phyloP scores from a whole-genome alignment of 2,329 filamentous ascomycete species.

The Ceratocystis albifundus region DNA sequence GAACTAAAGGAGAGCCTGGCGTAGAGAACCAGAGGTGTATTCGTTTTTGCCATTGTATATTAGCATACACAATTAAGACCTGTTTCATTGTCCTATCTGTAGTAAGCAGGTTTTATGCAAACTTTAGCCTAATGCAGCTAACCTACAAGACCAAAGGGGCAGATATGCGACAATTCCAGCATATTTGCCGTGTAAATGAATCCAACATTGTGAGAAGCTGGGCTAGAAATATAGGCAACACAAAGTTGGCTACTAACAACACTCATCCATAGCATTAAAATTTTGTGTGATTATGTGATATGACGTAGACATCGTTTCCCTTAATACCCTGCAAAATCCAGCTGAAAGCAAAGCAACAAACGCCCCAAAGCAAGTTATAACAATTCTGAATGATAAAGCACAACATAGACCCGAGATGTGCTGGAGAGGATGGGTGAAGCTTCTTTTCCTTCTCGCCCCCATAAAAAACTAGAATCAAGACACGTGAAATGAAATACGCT shows the following conservation, averaged over 20 bases:
- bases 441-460: too few species aligned
- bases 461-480: slow-evolving; percentile 2
- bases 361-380: slow-evolving; percentile 11
- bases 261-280: not conserved
- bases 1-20: slow-evolving; percentile 46
- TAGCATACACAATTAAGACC: not conserved
- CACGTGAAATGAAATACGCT: not conserved
- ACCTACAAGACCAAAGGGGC: too few species aligned
- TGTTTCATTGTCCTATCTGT: not conserved
- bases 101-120: not conserved
- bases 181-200: too few species aligned
- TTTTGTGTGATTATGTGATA: slow-evolving; percentile 9
- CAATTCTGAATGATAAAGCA: not conserved
- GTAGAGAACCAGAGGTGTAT: slow-evolving; percentile 25
- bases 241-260: not conserved
- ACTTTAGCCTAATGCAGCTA: not conserved
- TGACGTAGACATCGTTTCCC: slow-evolving; percentile 16
- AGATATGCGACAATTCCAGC: too few species aligned
- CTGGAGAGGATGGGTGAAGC: not conserved
- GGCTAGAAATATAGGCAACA: too few species aligned
- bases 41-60: slow-evolving; percentile 16
- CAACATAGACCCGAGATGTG: not conserved
- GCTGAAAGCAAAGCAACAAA: slow-evolving; percentile 13
- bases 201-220: not conserved
- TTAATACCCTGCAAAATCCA: not conserved